phyloP scores from a whole-genome alignment of 2,329 filamentous ascomycete species.

The Pseudocercospora cruenta region DNA sequence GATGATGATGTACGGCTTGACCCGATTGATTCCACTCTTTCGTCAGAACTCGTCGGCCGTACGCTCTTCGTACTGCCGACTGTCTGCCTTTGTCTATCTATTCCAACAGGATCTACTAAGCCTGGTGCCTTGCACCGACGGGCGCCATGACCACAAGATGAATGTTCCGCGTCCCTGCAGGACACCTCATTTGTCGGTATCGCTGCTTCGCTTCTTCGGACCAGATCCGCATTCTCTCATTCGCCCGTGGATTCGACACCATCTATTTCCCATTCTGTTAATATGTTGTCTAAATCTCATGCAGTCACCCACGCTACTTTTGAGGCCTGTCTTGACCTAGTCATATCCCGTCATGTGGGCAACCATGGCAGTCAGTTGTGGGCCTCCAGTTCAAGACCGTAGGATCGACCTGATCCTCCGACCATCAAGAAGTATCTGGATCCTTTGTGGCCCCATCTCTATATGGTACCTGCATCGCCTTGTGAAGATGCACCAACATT shows the following conservation, averaged over 20 bases:
- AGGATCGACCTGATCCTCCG: slow-evolving; percentile 13
- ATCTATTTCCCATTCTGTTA: slow-evolving; percentile 20
- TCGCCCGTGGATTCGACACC: slow-evolving; percentile 18
- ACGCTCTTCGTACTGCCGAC: slow-evolving; percentile 3
- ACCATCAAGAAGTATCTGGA: slow-evolving; percentile 9
- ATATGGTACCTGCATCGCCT: slow-evolving; percentile 26
- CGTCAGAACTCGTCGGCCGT: slow-evolving; percentile 5
- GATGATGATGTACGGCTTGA: slow-evolving; percentile 14
- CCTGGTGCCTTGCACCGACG: slow-evolving; percentile 15
- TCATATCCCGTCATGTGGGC: slow-evolving; percentile 8
- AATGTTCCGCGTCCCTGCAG: slow-evolving; percentile 19
- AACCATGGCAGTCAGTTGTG: slow-evolving; percentile 7
- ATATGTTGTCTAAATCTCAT: slow-evolving; percentile 9
- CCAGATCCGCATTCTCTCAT: slow-evolving; percentile 16
- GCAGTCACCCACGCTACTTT: slow-evolving; percentile 14
- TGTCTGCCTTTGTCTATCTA: not conserved
- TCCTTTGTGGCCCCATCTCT: slow-evolving; percentile 14
- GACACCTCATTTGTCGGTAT: slow-evolving; percentile 16
- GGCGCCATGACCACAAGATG: slow-evolving; percentile 10
- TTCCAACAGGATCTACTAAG: slow-evolving; percentile 19
- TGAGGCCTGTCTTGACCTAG: slow-evolving; percentile 18
- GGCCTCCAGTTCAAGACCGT: slow-evolving; percentile 11
- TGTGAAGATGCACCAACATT: slow-evolving; percentile 16
- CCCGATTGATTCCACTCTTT: slow-evolving; percentile 15
- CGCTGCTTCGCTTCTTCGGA: slow-evolving; percentile 4